Conservation (phyloP, 305 asterid genomes). For the Euphrasia arctica region DNA sequence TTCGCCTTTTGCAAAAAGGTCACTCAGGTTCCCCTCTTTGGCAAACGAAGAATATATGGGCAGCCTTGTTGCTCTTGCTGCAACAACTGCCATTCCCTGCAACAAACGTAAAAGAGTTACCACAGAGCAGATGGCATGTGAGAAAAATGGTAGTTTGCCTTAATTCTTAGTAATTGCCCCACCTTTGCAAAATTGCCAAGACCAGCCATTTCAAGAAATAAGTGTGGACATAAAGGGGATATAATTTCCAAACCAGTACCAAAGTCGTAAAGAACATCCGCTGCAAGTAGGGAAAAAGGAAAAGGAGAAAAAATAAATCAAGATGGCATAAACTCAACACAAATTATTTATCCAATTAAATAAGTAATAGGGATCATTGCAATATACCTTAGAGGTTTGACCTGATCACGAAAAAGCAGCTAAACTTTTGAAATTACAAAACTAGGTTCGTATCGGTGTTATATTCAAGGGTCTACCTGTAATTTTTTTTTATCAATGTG, state of each 20-base stretch:
- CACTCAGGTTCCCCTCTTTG: conserved; percentile 98
- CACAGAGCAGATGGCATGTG: conserved; percentile 11
- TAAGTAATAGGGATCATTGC: background rate
- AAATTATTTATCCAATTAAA: background rate
- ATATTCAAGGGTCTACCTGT: background rate
- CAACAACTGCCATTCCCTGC: conserved; percentile 99
- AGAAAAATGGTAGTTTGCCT: background rate
- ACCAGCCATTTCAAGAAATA: conserved; percentile 98
- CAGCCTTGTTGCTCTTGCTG: conserved; percentile 97
- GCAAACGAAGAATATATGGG: conserved; percentile 96
- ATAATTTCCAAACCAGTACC: conserved; percentile 92
- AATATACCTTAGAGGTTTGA: background rate
- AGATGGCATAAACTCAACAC: conserved; percentile 9
- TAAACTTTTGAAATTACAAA: background rate
- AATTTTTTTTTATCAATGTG: background rate
- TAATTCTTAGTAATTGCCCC: conserved; percentile 21
- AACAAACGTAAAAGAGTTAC: conserved; percentile 25
- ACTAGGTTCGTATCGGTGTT: background rate
- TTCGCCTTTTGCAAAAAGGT: conserved; percentile 98
- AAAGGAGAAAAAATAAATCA: conserved; percentile 19
- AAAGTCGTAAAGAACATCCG: conserved; percentile 89
- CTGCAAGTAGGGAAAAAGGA: conserved; percentile 47
- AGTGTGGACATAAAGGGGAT: conserved; percentile 94
- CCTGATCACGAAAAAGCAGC: background rate
- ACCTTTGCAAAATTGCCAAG: conserved; percentile 99